These are phyloP conservation scores for Aspergillus eucalypticola DNA, from an alignment of 2,329 filamentous ascomycete species.

Conservation along the genomic window DNA sequence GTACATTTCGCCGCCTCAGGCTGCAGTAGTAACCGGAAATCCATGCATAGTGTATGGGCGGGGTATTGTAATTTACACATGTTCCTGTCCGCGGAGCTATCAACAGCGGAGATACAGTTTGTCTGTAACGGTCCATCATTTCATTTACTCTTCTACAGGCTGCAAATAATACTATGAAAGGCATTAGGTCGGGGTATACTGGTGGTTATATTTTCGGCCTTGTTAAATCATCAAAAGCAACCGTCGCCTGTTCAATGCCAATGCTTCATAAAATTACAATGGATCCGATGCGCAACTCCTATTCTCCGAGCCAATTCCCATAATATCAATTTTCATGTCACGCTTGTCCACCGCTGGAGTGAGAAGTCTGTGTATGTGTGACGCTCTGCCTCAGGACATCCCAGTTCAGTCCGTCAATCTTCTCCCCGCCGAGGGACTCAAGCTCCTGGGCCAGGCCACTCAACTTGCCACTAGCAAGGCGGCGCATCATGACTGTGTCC, in stretches of 20 bases:
- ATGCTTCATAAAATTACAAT: slow-evolving; percentile 16
- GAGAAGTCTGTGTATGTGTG: slow-evolving; percentile 26
- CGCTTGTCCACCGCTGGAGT: slow-evolving; percentile 10
- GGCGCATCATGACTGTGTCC: slow-evolving; percentile 73
- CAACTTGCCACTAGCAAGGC: slow-evolving; percentile 64
- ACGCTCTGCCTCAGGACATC: slow-evolving; percentile 46
- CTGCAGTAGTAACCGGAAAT: not conserved
- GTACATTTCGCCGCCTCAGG: slow-evolving; percentile 15
- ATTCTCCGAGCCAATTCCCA: slow-evolving; percentile 19
- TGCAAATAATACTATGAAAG: not conserved
- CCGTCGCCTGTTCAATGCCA: slow-evolving; percentile 2
- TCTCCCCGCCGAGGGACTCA: slow-evolving; percentile 45
- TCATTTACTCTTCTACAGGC: too few species aligned
- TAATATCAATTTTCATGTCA: slow-evolving; percentile 12
- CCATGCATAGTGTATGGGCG: not conserved
- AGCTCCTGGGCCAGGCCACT: slow-evolving; percentile 34
- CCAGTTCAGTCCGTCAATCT: slow-evolving; percentile 55
- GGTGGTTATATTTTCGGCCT: not conserved
- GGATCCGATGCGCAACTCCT: slow-evolving; percentile 19
- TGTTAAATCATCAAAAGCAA: not conserved
- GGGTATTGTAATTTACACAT: not conserved
- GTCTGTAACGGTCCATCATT: not conserved
- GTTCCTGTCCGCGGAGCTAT: not conserved
- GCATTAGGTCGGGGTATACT: not conserved
- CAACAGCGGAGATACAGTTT: not conserved